Evolutionary conservation across 2,329 filamentous ascomycete species (phyloP), one percentile per base, ranked within the genome.

Genomic region (Emmonsiellopsis sp.): DNA sequence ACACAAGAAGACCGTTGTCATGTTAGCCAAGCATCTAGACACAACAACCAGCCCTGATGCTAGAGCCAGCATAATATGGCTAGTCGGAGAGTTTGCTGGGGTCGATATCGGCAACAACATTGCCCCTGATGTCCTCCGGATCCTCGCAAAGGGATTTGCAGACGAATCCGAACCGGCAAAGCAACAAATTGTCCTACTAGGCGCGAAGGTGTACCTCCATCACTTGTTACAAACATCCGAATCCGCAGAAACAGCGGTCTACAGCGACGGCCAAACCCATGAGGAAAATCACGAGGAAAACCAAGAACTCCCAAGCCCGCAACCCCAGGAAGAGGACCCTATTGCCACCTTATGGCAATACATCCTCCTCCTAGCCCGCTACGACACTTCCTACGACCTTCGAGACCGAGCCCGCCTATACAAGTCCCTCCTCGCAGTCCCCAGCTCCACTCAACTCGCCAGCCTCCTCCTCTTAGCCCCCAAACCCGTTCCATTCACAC

Each of bases 181-280:
- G 68, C 79, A 90, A 55, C 93, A 98, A 68, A 94, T 97, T 58
- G 79, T 98, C 13, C 77, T 98, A 0, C 78, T 98, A 2, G 93
- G 88, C 6, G 92, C 93, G n/a, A 97, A 97, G 65, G 90, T 97
- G 1, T 97, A 97, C 65, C 78, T 97, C 13, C 89, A 97, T 63
- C 83, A 94, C 65, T 71, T 97, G 40, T 81, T 56, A 77, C 81
- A 63, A 73, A 75, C 58, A 71, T 79, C 42, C n/a, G 47, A 57
- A 13, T 36, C 33, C 6, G 13, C 40, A 6, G 6, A 52, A 53
- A 39, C 3, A 42, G 21, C 31, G 5, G 43, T 42, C 37, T 34
- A 37, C 31, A 53, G 45, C 27, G 43, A 43, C 5, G 34, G 45
- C 8, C 9, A 70, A 27, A 57, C 65, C 1, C 62, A 67, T 4